Evolutionary conservation across 2,329 filamentous ascomycete genomes (phyloP), one percentile per base, ranked within the genome.

Genomic region (Fusarium lateritium): DNA sequence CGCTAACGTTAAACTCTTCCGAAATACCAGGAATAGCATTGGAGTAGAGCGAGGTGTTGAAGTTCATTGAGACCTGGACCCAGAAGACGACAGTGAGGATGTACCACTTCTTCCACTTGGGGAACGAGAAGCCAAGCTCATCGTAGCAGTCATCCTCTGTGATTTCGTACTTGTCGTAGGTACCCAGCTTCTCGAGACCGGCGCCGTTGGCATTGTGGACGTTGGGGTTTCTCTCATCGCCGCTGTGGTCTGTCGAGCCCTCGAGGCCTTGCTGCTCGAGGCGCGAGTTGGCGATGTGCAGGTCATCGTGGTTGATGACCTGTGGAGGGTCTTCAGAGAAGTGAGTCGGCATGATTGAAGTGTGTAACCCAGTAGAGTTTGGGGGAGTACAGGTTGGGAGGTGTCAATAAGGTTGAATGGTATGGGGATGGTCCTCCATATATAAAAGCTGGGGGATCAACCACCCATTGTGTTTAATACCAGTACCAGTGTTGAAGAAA

Each of bases 21-120:
- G 86, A 82, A 51, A 94, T 92, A 24, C 91, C 90, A 2, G 77
- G 75, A 28, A 92, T 81, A 46, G 88, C 91, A 70, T 92, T 92
- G 22, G 90, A 92, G 79, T 92, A 93, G 8, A 93, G 83, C 52
- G 88, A 90, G 5, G 91, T 92, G 80, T 93, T 93, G 83, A 93
- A 92, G 82, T 93, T 93, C 91, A 93, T 93, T 5, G 91, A 92
- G 2, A 89, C 87, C 76, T 93, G 91, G 6, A 93, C 90, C 71
- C 90, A 81, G 81, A 92, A 92, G 77, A 93, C 91, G 76, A 92
- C 84, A n/a, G 84, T 85, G 57, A 93, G 85, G 72, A 93, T 91
- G 74, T 83, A 87, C 91, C 91, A 93, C 80, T 93, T 93, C 80
- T 88, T 91, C 81, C 80, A 84, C 14, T 69, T 77, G 0, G 89